Evolutionary conservation across 1,284 basidiomycete species (phyloP).

Genomic region (Ustilago bromivora): DNA sequence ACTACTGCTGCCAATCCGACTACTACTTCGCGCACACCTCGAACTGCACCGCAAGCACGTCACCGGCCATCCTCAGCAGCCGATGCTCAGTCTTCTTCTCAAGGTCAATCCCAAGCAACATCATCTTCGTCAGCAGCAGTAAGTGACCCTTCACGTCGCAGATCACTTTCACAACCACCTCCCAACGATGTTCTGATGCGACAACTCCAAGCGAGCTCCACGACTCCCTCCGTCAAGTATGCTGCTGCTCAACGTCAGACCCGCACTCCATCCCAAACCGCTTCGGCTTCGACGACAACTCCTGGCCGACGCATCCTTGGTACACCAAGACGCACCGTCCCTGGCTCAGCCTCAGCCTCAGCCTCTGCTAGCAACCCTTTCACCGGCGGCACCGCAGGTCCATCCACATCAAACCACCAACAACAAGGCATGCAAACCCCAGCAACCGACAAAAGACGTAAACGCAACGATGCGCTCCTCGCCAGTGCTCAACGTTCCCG

Average conservation of each 20-base stretch:
- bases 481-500: slow-evolving; percentile 44
- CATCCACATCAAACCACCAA: slow-evolving; percentile 7
- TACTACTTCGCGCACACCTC: slow-evolving; percentile 21
- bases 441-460: slow-evolving; percentile 48
- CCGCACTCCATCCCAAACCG: slow-evolving; percentile 28
- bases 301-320: slow-evolving; percentile 41
- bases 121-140: slow-evolving; percentile 4
- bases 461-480: slow-evolving; percentile 46
- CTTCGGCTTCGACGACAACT: slow-evolving; percentile 21
- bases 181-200: slow-evolving; percentile 48
- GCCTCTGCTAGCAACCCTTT: slow-evolving; percentile 15
- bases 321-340: slow-evolving; percentile 24
- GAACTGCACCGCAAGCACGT: slow-evolving; percentile 28
- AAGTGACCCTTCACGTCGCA: slow-evolving; percentile 22
- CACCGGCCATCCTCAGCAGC: slow-evolving; percentile 14
- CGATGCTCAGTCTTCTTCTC: slow-evolving; percentile 2
- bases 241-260: slow-evolving; percentile 20
- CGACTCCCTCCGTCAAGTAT: slow-evolving; percentile 37
- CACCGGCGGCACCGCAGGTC: slow-evolving; percentile 1
- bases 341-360: slow-evolving; percentile 26
- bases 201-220: slow-evolving; percentile 33
- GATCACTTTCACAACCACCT: slow-evolving; percentile 51
- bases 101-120: slow-evolving; percentile 1
- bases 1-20: slow-evolving; percentile 16
- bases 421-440: slow-evolving; percentile 44